Evolutionary conservation across 495 filamentous ascomycete species (phyloP), one percentile per base, ranked within the genome.

Genomic region (Trichoderma asperelloides): DNA sequence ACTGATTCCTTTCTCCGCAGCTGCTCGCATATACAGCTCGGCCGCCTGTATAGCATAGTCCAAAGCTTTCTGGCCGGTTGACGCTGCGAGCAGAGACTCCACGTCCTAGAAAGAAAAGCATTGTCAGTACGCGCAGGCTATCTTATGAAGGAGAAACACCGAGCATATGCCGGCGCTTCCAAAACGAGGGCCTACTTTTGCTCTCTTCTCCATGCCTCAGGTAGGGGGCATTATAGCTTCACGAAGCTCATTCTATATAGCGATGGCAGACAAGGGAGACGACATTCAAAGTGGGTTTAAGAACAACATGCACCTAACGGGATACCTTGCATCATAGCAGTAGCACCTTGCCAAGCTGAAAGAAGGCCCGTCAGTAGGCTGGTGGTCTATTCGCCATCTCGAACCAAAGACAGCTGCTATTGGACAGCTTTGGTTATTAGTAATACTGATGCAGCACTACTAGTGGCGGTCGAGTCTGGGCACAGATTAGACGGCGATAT

Each of bases 11-110:
- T 86, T 60, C 23, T 60, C 75, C 57, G 79, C 78, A 65, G 89
- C 74, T 1, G 89, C 91, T 72, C 86, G 85, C 86, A 96, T 91
- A 68, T 91, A 91, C 57, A 89, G 76, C 71, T 96, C 90, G 18
- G 85, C 87, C 28, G 90, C 89, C 68, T 84, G 77, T 73, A 95
- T 90, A 66, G 90, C 88, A 69, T 87, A 84, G 45, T 88, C 77
- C 62, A 96, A 80, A 23, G 93, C 92, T 43, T 87, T 82, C 65
- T 87, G 86, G 62, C 84, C 88, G 33, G 76, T 75, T 23, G 87
- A 80, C 28, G 68, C 74, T 45, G 79, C 79, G 65, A 91, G 77
- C 67, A 79, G 80, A 37, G 75, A 77, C 75, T 91, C 87, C 68
- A 82, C 84, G 78, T 81, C 84, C 89, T 93, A 12, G 40, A 28